Percentiles rank a stretch among this genome's conserved stretches.
Evolutionary conservation across 192 early-diverging fungal species (phyloP).

Genomic region (Podila horticola): DNA sequence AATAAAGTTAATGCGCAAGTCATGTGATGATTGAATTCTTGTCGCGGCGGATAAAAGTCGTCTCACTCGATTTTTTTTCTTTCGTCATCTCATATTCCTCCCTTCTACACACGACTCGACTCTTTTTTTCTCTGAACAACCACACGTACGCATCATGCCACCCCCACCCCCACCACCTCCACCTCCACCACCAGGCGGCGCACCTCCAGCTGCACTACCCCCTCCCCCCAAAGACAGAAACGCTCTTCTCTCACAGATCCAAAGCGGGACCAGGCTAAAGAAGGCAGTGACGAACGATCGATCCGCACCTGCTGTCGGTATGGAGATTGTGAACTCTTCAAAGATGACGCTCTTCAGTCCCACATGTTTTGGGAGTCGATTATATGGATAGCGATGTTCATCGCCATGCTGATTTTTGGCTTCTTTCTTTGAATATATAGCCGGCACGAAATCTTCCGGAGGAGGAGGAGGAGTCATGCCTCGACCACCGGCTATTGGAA

Average conservation of each 20-base stretch:
- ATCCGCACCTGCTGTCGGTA: slow-evolving; percentile 65
- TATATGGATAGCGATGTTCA: too few relatives aligned
- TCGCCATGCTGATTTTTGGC: too few relatives aligned
- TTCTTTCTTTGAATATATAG: slow-evolving; percentile 1
- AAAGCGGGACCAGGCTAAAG: slow-evolving; percentile 72
- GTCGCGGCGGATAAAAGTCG: too few relatives aligned
- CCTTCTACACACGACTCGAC: too few relatives aligned
- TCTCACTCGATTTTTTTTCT: too few relatives aligned
- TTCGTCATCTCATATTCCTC: too few relatives aligned
- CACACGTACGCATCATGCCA: slow-evolving; percentile 15
- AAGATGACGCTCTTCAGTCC: too few relatives aligned
- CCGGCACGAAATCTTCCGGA: slow-evolving; percentile 9
- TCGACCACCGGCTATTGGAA: slow-evolving; percentile 36
- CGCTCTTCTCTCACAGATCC: slow-evolving; percentile 78
- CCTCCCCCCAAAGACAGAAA: slow-evolving; percentile 51
- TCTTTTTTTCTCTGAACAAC: too few relatives aligned
- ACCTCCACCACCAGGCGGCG: slow-evolving; percentile 50
- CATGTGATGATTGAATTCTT: too few relatives aligned
- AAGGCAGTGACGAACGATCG: slow-evolving; percentile 80
- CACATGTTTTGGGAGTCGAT: too few relatives aligned
- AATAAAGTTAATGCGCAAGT: too few relatives aligned
- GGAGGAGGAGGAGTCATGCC: slow-evolving; percentile 26
- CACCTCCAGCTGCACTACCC: slow-evolving; percentile 21
- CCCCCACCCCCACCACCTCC: slow-evolving; percentile 55
- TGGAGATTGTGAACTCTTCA: neutral